Conservation (phyloP, 1,284 basidiomycete genomes). For the Pisolithus thermaeus region DNA sequence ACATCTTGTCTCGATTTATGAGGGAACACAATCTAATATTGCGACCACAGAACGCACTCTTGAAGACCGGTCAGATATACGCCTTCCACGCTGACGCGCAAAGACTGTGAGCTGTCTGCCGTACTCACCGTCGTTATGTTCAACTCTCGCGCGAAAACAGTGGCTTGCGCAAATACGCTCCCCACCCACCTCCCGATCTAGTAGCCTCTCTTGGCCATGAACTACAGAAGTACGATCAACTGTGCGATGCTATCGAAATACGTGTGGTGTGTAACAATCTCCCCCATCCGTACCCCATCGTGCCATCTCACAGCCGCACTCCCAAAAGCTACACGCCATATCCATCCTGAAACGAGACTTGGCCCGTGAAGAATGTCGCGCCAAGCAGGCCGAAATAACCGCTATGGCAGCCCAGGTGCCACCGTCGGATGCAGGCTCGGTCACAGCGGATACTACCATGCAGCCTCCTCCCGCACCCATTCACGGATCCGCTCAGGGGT, state of each 20-base stretch:
- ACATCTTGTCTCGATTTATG: not conserved
- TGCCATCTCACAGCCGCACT: slow-evolving; percentile 3
- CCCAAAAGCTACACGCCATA: slow-evolving; percentile 56
- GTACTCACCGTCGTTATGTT: not conserved
- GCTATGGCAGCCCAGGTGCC: slow-evolving; percentile 27
- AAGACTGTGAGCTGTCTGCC: slow-evolving; percentile 45
- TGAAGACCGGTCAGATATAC: slow-evolving; percentile 66
- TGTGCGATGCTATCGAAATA: slow-evolving; percentile 69
- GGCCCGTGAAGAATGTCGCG: slow-evolving; percentile 50
- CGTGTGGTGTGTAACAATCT: slow-evolving; percentile 46
- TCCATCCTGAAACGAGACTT: slow-evolving; percentile 65
- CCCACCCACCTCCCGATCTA: slow-evolving; percentile 58
- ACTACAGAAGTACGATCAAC: slow-evolving; percentile 68
- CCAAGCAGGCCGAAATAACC: slow-evolving; percentile 43
- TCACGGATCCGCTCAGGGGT: slow-evolving; percentile 29
- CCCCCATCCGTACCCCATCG: not conserved
- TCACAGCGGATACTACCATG: slow-evolving; percentile 16
- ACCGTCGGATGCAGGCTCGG: slow-evolving; percentile 24
- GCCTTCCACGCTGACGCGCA: slow-evolving; percentile 58
- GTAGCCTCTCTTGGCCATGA: slow-evolving; percentile 61
- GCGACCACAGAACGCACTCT: slow-evolving; percentile 47
- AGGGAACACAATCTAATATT: not conserved
- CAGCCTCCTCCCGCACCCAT: slow-evolving; percentile 13
- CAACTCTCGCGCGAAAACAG: slow-evolving; percentile 25
- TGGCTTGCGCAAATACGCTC: slow-evolving; percentile 50